Evolutionary conservation across 1,284 basidiomycete genomes (phyloP).

Genomic region (Ustilago nuda): DNA sequence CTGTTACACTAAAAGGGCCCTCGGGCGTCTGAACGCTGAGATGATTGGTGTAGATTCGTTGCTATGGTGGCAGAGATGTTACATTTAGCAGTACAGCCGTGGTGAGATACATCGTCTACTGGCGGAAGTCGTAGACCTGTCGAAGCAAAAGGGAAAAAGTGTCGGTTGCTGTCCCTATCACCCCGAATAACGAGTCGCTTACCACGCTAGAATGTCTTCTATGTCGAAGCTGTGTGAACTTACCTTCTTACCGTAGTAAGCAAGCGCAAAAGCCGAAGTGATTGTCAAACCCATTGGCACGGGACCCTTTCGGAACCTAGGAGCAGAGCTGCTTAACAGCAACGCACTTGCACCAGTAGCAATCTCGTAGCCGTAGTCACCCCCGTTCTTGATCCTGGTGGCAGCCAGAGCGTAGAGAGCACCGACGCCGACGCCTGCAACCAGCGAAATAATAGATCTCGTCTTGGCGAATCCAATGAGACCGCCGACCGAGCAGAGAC

Average conservation of each 20-base stretch:
- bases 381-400: slow-evolving; percentile 76
- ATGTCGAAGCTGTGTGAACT: neutral
- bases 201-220: neutral
- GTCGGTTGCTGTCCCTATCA: no score
- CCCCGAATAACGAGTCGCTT: no score
- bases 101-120: slow-evolving; percentile 8
- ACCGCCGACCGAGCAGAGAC: slow-evolving; percentile 79
- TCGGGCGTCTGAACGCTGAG: neutral
- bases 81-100: neutral
- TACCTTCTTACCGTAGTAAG: slow-evolving; percentile 78
- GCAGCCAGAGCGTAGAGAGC: slow-evolving; percentile 71
- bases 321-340: slow-evolving; percentile 81
- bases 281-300: slow-evolving; percentile 78
- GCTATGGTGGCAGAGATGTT: neutral
- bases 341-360: slow-evolving; percentile 79
- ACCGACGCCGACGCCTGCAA: slow-evolving; percentile 82
- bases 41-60: slow-evolving; percentile 1
- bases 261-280: slow-evolving; percentile 75
- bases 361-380: slow-evolving; percentile 77
- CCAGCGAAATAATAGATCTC: slow-evolving; percentile 75
- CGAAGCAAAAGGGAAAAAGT: no score
- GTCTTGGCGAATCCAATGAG: slow-evolving; percentile 71
- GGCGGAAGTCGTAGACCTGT: slow-evolving; percentile 58
- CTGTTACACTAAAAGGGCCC: neutral
- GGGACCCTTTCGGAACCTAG: slow-evolving; percentile 80